Evolutionary conservation across 1,284 basidiomycete genomes (phyloP).

Genomic region (Omphalotus olearius): DNA sequence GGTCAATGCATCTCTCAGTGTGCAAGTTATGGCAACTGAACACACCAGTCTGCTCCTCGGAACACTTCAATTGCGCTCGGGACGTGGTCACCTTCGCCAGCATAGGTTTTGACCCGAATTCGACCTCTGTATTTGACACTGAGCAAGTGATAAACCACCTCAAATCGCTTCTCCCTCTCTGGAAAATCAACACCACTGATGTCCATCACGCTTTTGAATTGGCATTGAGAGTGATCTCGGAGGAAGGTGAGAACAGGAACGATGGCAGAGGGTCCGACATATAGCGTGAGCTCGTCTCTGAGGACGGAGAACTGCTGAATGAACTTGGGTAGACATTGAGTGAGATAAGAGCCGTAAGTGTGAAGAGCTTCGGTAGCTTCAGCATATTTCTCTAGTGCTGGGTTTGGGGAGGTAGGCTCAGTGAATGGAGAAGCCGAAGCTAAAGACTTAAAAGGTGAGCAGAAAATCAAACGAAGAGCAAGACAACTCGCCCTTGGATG

Average conservation of each 20-base stretch:
- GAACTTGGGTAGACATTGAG: constrained; percentile 89
- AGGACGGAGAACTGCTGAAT: constrained; percentile 97
- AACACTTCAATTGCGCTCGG: constrained; percentile 82
- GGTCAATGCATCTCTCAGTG: constrained; percentile 12
- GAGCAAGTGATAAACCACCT: constrained; percentile 95
- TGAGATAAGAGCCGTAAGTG: constrained; percentile 87
- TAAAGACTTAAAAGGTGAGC: constrained; percentile 22
- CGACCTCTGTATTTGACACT: constrained; percentile 74
- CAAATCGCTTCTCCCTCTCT: constrained; percentile 90
- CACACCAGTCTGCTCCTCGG: constrained; percentile 92
- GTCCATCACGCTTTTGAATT: constrained; percentile 92
- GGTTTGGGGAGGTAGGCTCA: constrained; percentile 86
- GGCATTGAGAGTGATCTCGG: constrained; percentile 94
- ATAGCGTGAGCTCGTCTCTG: constrained; percentile 94
- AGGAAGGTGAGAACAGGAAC: constrained; percentile 90
- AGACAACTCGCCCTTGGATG: constrained; percentile 40
- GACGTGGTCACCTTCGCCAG: constrained; percentile 92
- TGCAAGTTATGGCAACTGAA: constrained; percentile 7
- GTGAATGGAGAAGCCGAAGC: constrained; percentile 77
- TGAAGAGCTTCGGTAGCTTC: constrained; percentile 76
- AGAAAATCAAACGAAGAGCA: neutral
- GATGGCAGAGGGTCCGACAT: constrained; percentile 80
- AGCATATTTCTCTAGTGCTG: constrained; percentile 64
- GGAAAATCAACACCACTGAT: constrained; percentile 96
- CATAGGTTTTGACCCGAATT: constrained; percentile 97